These are phyloP conservation scores for Penicillium subrubescens DNA, from an alignment of 495 filamentous ascomycete genomes.

Conservation along the genomic window DNA sequence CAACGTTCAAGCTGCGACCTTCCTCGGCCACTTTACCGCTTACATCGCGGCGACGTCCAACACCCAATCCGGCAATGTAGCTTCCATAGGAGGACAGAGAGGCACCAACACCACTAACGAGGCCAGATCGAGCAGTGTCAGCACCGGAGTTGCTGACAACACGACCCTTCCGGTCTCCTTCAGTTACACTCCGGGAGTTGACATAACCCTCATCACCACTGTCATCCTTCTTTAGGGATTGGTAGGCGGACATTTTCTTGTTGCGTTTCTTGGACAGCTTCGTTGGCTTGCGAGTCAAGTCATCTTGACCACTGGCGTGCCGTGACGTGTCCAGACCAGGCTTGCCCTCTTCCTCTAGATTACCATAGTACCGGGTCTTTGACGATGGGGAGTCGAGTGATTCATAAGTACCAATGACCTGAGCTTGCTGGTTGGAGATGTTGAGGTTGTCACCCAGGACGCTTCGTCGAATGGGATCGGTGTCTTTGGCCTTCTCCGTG, in stretches of 20 bases:
- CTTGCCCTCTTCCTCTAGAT: constrained; percentile 30
- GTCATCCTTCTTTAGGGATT: constrained; percentile 40
- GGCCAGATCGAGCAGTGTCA: constrained; percentile 27
- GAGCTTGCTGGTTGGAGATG: constrained; percentile 28
- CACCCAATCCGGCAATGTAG: constrained; percentile 55
- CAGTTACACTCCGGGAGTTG: constrained; percentile 15
- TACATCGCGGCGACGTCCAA: constrained; percentile 63
- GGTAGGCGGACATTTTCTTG: constrained; percentile 39
- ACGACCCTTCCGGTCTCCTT: constrained; percentile 48
- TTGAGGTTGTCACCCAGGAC: constrained; percentile 41
- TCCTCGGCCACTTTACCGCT: constrained; percentile 88
- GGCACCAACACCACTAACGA: constrained; percentile 24
- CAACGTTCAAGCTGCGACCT: constrained; percentile 56
- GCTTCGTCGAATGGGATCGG: constrained; percentile 30
- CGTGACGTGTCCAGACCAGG: constrained; percentile 28
- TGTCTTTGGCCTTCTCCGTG: constrained; percentile 23
- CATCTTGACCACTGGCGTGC: constrained; percentile 27
- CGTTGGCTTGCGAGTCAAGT: constrained; percentile 25
- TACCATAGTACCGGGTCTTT: constrained; percentile 43
- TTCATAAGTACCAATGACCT: constrained; percentile 17
- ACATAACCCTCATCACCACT: constrained; percentile 26
- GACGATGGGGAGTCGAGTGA: constrained; percentile 24
- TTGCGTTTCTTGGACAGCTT: constrained; percentile 39
- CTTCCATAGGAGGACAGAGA: constrained; percentile 56
- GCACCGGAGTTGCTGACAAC: constrained; percentile 56